These are phyloP conservation scores for Penicillium brasilianum DNA, from an alignment of 2,329 filamentous ascomycete species.

Conservation along the genomic window DNA sequence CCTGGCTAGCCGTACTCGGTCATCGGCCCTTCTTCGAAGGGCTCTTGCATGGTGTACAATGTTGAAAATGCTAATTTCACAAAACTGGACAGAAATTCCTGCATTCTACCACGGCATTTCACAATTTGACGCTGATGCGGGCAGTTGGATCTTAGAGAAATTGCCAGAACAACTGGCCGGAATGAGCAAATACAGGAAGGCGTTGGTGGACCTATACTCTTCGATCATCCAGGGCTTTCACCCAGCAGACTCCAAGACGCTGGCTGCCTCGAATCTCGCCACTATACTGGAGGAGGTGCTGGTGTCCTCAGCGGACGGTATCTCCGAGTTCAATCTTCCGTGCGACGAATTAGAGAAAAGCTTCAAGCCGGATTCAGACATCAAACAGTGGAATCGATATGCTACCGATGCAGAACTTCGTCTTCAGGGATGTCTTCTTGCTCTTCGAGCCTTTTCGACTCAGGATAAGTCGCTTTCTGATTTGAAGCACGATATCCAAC, in stretches of 20 bases:
- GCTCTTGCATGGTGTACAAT: constrained; percentile 40
- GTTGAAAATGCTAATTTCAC: constrained; percentile 31
- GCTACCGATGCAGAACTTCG: constrained; percentile 44
- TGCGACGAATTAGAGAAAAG: constrained; percentile 34
- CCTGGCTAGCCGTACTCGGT: constrained; percentile 36
- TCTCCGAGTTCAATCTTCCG: constrained; percentile 33
- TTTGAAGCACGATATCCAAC: constrained; percentile 33
- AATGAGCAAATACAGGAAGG: constrained; percentile 29
- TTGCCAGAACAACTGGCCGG: constrained; percentile 34
- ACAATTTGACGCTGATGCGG: constrained; percentile 40
- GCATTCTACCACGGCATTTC: constrained; percentile 35
- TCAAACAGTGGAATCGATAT: constrained; percentile 42
- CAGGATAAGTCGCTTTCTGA: constrained; percentile 16
- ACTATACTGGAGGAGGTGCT: constrained; percentile 38
- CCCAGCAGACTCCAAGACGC: constrained; percentile 35
- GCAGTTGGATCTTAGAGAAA: constrained; percentile 42
- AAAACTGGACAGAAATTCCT: constrained; percentile 25
- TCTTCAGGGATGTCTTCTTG: constrained; percentile 46
- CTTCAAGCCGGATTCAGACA: constrained; percentile 32
- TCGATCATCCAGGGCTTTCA: constrained; percentile 35
- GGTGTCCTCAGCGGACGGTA: constrained; percentile 19
- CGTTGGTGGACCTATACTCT: constrained; percentile 38
- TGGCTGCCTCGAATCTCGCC: constrained; percentile 42
- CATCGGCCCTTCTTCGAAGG: constrained; percentile 44
- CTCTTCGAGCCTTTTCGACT: constrained; percentile 28